phyloP scores from a whole-genome alignment of 148 eudicot species.

The Rhododendron ovatum region DNA sequence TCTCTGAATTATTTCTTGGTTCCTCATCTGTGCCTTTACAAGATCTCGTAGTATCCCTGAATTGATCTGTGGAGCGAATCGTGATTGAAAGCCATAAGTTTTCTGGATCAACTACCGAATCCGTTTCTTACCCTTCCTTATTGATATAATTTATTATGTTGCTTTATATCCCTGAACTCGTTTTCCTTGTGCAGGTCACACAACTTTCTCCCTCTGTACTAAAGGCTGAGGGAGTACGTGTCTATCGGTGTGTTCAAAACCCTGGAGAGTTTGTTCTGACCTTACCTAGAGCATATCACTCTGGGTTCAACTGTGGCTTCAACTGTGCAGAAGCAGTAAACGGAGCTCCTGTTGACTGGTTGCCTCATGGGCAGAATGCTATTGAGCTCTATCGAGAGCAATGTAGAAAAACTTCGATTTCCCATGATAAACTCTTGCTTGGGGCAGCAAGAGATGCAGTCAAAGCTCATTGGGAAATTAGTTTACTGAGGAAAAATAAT shows the following conservation, averaged over 20 bases:
- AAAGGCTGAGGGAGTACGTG: constrained; percentile 83
- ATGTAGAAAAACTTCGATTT: constrained; percentile 80
- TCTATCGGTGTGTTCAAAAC: constrained; percentile 81
- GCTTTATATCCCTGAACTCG: not conserved
- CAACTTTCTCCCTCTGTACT: constrained; percentile 91
- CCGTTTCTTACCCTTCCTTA: not conserved
- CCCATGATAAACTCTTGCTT: constrained; percentile 95
- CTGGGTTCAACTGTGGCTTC: constrained; percentile 93
- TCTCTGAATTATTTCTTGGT: not conserved
- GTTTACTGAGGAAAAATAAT: constrained; percentile 63
- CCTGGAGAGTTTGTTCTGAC: constrained; percentile 94
- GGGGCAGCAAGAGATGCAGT: constrained; percentile 97
- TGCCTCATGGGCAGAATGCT: constrained; percentile 93
- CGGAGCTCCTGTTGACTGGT: constrained; percentile 98
- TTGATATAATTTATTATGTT: not conserved
- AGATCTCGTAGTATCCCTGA: not conserved
- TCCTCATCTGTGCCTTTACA: not conserved
- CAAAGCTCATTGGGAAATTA: constrained; percentile 92
- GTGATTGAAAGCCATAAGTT: not conserved
- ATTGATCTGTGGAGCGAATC: not conserved
- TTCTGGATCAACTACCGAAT: not conserved
- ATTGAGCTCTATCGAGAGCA: constrained; percentile 95
- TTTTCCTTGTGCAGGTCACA: constrained; percentile 55
- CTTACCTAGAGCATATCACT: constrained; percentile 94
- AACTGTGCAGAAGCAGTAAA: constrained; percentile 99